Conservation (phyloP, 441 rosid species). For the Sinapis alba region DNA sequence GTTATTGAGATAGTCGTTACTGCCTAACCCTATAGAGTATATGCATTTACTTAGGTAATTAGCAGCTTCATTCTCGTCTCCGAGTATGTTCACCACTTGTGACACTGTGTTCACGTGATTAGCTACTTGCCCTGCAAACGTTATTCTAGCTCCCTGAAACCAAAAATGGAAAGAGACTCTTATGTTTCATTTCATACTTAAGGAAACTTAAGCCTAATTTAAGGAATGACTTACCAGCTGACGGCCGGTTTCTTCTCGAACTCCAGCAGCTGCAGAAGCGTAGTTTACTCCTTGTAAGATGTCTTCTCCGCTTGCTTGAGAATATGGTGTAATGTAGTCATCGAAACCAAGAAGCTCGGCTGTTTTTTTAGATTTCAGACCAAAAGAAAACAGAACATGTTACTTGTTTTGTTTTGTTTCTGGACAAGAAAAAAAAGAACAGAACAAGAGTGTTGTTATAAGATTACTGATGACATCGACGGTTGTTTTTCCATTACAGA, state of each 20-base stretch:
- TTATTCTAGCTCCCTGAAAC: constrained; percentile 75
- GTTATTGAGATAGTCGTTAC: constrained; percentile 69
- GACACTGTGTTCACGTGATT: constrained; percentile 69
- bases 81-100: constrained; percentile 64
- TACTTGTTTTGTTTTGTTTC: not conserved
- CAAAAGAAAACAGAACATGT: constrained; percentile 1
- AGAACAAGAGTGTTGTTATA: not conserved
- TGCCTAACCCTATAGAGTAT: constrained; percentile 52
- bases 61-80: constrained; percentile 49
- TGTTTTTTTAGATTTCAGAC: constrained; percentile 9
- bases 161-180: constrained; percentile 13
- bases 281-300: constrained; percentile 64
- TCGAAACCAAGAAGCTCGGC: constrained; percentile 62
- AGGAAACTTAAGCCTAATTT: not conserved
- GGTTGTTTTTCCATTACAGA: constrained; percentile 65
- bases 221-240: constrained; percentile 46
- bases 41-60: constrained; percentile 51
- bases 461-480: constrained; percentile 57
- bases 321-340: constrained; percentile 52
- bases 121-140: constrained; percentile 72
- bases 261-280: constrained; percentile 69
- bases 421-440: not conserved
- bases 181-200: constrained; percentile 31
- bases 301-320: constrained; percentile 36
- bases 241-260: constrained; percentile 51